These are phyloP conservation scores for Hypoxylon sp. DNA, from an alignment of 2,329 filamentous ascomycete species.

Conservation along the genomic window DNA sequence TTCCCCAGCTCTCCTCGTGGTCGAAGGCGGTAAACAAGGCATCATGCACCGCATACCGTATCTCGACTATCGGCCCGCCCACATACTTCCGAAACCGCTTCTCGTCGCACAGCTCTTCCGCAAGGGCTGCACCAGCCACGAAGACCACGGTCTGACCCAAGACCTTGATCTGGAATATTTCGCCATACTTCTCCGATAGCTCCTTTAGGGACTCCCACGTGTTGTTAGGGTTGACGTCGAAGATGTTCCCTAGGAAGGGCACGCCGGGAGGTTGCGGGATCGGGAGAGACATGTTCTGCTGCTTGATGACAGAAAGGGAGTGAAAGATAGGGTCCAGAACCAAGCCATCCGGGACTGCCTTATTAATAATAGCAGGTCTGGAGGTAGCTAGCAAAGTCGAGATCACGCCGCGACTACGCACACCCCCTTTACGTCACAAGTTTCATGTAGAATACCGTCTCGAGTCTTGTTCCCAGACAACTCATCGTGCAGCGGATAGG, in stretches of 20 bases:
- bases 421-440: slow-evolving; percentile 40
- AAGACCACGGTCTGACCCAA: slow-evolving; percentile 60
- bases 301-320: not conserved
- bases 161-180: slow-evolving; percentile 62
- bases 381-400: slow-evolving; percentile 4
- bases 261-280: slow-evolving; percentile 67
- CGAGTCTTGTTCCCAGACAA: slow-evolving; percentile 26
- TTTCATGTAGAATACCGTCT: slow-evolving; percentile 21
- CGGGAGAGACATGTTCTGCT: slow-evolving; percentile 58
- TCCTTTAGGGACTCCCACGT: slow-evolving; percentile 66
- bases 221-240: slow-evolving; percentile 64
- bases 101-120: slow-evolving; percentile 65
- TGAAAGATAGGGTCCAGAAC: not conserved
- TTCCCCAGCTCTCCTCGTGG: slow-evolving; percentile 64
- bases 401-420: slow-evolving; percentile 32
- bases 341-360: slow-evolving; percentile 1
- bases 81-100: slow-evolving; percentile 69
- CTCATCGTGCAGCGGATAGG: slow-evolving; percentile 38
- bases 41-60: slow-evolving; percentile 65
- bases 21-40: slow-evolving; percentile 68
- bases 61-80: slow-evolving; percentile 67
- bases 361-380: slow-evolving; percentile 32
- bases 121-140: slow-evolving; percentile 59
- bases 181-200: slow-evolving; percentile 64
- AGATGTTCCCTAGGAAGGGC: slow-evolving; percentile 67